These are phyloP conservation scores for Acacia acuminata DNA, from an alignment of 306 rosid species.

Conservation along the genomic window DNA sequence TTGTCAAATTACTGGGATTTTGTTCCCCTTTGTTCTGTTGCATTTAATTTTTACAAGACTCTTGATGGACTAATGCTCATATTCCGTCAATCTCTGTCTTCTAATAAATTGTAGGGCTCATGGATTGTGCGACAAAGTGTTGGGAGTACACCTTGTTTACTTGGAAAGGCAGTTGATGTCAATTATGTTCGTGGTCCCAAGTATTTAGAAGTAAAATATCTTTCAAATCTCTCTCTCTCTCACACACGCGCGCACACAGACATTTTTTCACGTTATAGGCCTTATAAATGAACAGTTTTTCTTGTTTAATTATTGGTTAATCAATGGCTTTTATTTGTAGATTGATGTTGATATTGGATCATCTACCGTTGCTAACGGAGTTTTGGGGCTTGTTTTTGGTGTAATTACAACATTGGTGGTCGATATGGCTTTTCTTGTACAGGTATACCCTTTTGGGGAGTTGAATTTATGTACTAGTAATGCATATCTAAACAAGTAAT, in stretches of 20 bases:
- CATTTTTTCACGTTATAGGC: conserved; percentile 3
- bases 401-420: conserved; percentile 97
- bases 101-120: conserved; percentile 71
- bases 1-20: neutral
- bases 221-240: conserved; percentile 15
- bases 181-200: conserved; percentile 89
- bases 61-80: neutral
- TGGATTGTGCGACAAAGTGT: conserved; percentile 99
- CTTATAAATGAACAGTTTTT: conserved; percentile 18
- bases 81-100: neutral
- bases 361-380: conserved; percentile 99
- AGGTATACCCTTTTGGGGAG: conserved; percentile 54
- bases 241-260: neutral
- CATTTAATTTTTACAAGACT: neutral
- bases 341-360: conserved; percentile 99
- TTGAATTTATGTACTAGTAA: conserved; percentile 10
- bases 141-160: conserved; percentile 93
- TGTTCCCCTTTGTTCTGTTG: neutral
- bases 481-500: conserved; percentile 14
- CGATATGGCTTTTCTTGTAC: conserved; percentile 99
- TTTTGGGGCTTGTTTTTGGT: conserved; percentile 93
- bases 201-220: conserved; percentile 75
- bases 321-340: conserved; percentile 48
- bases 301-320: conserved; percentile 35
- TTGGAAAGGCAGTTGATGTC: conserved; percentile 99